Evolutionary conservation across 331 rosid species (phyloP).

Genomic region (Cydonia oblonga): DNA sequence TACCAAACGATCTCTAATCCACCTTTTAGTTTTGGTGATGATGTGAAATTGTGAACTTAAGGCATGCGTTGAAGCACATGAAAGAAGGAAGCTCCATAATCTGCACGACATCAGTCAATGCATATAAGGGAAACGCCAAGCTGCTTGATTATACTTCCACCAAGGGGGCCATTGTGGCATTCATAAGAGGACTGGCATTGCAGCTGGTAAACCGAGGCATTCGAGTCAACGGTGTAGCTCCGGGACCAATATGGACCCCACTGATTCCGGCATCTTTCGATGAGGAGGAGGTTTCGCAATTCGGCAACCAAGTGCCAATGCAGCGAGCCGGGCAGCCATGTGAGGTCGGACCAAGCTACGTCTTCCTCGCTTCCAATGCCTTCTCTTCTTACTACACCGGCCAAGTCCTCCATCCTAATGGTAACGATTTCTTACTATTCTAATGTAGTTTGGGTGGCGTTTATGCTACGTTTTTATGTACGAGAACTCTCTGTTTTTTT

Average conservation of each 20-base stretch:
- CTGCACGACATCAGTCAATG: constrained; percentile 62
- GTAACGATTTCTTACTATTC: constrained; percentile 4
- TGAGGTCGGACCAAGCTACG: constrained; percentile 60
- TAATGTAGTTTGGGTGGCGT: too few species aligned
- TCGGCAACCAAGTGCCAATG: constrained; percentile 50
- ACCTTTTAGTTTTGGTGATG: not conserved
- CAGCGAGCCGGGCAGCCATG: constrained; percentile 66
- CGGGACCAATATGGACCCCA: constrained; percentile 88
- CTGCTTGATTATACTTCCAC: constrained; percentile 60
- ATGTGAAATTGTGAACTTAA: not conserved
- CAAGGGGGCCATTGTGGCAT: constrained; percentile 67
- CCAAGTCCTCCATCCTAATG: constrained; percentile 89
- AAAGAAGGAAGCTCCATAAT: constrained; percentile 71
- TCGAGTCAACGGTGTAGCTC: constrained; percentile 79
- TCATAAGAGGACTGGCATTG: constrained; percentile 49
- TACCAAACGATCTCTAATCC: not conserved
- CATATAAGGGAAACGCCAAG: constrained; percentile 39
- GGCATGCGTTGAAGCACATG: constrained; percentile 77
- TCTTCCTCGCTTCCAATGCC: constrained; percentile 63
- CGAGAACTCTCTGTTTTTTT: not conserved
- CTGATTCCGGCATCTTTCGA: constrained; percentile 42
- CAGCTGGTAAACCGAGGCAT: constrained; percentile 50
- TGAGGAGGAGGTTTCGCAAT: constrained; percentile 26
- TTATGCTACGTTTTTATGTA: too few species aligned
- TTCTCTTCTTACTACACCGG: constrained; percentile 70